phyloP scores from a whole-genome alignment of 768 basidiomycete genomes.

The Rossbeevera mucosa region DNA sequence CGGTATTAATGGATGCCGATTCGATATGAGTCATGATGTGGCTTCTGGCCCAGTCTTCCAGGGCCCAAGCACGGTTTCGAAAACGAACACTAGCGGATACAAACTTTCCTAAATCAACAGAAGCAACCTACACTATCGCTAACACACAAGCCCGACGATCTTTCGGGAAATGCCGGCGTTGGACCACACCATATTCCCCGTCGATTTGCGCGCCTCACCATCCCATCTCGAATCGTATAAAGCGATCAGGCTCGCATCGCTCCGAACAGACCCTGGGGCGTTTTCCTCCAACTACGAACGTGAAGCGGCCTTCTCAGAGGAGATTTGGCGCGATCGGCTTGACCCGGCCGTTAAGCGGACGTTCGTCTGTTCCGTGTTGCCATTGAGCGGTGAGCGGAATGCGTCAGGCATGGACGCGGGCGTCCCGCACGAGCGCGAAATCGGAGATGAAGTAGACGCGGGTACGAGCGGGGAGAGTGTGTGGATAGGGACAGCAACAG shows the following conservation, averaged over 20 bases:
- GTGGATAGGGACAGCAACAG: conserved; percentile 20
- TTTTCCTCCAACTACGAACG: conserved; percentile 23
- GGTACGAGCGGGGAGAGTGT: neutral
- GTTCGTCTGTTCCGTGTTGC: conserved; percentile 8
- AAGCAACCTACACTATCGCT: neutral
- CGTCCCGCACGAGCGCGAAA: neutral
- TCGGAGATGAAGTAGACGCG: neutral
- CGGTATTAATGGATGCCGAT: neutral
- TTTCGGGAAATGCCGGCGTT: neutral
- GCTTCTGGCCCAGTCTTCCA: neutral
- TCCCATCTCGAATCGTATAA: conserved; percentile 25
- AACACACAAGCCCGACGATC: neutral
- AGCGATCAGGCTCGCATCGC: conserved; percentile 18
- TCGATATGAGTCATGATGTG: neutral
- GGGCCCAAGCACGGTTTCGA: neutral
- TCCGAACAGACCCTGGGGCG: conserved; percentile 18
- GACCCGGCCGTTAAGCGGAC: conserved; percentile 10
- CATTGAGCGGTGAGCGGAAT: neutral
- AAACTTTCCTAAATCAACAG: neutral
- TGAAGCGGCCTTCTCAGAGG: conserved; percentile 19
- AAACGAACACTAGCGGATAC: neutral
- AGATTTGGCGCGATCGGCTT: conserved; percentile 21
- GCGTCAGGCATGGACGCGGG: neutral
- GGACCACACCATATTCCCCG: conserved; percentile 15
- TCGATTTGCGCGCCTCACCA: conserved; percentile 11